Base-by-base conservation (phyloP, 2,329 filamentous ascomycete genomes). In the Gnomoniopsis sp. region DNA sequence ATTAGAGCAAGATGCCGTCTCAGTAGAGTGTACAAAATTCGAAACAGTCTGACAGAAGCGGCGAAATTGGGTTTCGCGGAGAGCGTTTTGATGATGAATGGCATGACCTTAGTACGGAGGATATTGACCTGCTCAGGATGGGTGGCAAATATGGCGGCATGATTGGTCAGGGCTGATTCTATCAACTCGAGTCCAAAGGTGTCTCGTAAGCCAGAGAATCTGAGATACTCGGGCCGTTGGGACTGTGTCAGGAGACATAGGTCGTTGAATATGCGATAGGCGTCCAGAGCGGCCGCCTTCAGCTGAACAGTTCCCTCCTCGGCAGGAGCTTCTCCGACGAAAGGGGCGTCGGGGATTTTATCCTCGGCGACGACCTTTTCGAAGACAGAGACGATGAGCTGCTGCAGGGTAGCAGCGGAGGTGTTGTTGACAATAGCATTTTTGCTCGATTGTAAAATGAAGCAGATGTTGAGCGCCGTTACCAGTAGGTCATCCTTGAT, bases 341-440 rank as follows among this genome's bases (percentile, higher is more conserved):
- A 77, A 21, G 84, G 79, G 10, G 82, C 77, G 62, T 87, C 81
- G 3, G 80, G 49, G 71, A 75, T 88, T 87, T 87, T 62, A 70
- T 97, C 92, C 77, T 97, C 92, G 6, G 78, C 77, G 0, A 87
- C 84, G 2, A 97, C 91, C 71, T 96, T 95, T 71, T 98, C 95
- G 73, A 97, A 98, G 0, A 96, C 89, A 0, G 90, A 89, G 34
- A 95, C 91, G 8, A 98, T 88, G 15, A 99, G 83, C 72, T 98
- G 95, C 73, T 97, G 93, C 55, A 99, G 78, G 2, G 95, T 98
- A n/a, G 95, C 95, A 26, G 93, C 91, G 11, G 95, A 95, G 1
- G 96, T 98, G 67, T 96, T 96, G 70, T 93, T 96, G 66, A 99
- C 92, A 53, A 96, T 92, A 26, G 88, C 86, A 75, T 93, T 96